A percentile compares a stretch with the other conserved stretches of the same genome.
Evolutionary conservation across 139 green algal species (phyloP).

Genomic region (Coccomyxa sp.): DNA sequence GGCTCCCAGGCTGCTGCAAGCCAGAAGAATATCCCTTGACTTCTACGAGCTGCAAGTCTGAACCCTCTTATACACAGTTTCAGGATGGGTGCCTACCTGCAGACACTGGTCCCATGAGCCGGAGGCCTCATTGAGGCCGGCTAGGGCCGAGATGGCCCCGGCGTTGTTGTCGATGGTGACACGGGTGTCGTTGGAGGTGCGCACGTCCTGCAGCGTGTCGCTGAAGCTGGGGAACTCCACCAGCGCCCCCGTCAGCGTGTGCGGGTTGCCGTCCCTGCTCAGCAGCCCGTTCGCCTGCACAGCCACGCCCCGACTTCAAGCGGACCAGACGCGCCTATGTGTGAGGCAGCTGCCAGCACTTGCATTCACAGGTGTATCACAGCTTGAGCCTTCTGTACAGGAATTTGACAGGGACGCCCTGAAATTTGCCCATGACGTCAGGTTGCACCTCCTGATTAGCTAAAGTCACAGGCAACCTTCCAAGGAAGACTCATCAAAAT

Average conservation of each 20-base stretch:
- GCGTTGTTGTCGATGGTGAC: conserved; percentile 50
- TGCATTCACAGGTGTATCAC: too few relatives aligned
- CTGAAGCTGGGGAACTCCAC: conserved; percentile 37
- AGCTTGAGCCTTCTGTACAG: too few relatives aligned
- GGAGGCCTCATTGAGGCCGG: conserved; percentile 14
- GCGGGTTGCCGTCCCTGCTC: conserved; percentile 37
- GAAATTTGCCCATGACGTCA: too few relatives aligned
- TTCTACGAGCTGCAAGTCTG: not conserved
- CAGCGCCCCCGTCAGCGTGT: conserved; percentile 57
- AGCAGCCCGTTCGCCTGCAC: conserved; percentile 32
- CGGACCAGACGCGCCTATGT: too few relatives aligned
- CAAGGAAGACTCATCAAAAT: too few relatives aligned
- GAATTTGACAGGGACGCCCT: too few relatives aligned
- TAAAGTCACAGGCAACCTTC: too few relatives aligned
- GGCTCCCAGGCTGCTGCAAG: too few relatives aligned
- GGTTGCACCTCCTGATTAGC: too few relatives aligned
- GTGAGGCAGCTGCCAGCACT: too few relatives aligned
- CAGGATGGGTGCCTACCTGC: not conserved
- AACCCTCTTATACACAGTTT: not conserved
- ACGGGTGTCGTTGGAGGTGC: conserved; percentile 26
- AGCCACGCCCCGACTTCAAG: too few relatives aligned
- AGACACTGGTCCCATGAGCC: conserved; percentile 27
- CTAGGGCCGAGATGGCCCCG: conserved; percentile 10
- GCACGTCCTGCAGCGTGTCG: conserved; percentile 37
- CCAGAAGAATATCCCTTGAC: too few relatives aligned